Base-by-base conservation (phyloP, 768 basidiomycete genomes). In the Aureoboletus auriporus region DNA sequence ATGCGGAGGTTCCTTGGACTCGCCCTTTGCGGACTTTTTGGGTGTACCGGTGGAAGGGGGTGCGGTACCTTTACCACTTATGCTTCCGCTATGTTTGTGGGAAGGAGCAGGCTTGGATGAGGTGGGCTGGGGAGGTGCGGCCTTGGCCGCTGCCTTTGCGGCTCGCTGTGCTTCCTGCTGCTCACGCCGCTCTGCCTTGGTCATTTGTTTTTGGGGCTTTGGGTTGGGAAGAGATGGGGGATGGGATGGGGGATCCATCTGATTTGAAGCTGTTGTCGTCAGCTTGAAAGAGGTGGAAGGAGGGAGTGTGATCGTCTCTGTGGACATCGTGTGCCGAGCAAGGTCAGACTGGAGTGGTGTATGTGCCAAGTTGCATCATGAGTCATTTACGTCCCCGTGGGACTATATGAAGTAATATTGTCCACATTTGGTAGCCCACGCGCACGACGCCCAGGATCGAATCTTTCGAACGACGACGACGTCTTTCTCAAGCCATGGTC, bases 91-190 rank as follows among this genome's bases (percentile, higher is more conserved):
- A 11, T 47, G 54, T 38, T 56, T 53, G 46, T 64, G 71, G 42
- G 69, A 57, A 49, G 70, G 54, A 26, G 65, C 51, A 2, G 63
- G 54, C 35, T 60, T 64, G 3, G 68, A 59, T 31, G 51, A 39
- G 30, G 56, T 12, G 34, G 60, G 52, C 28, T 56, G 54, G 2
- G 16, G 47, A 36, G 59, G 49, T 46, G 65, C 41, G 47, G 69
- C 58, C 74, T 83, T 61, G 63, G 72, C 51, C 13, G 70, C 71
- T 2, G 72, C 74, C 67, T 91, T 91, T n/a, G 85, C 85, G 9
- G 88, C 89, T 44, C 88, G 76, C 60, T 92, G 87, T 54, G 73
- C 75, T 63, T 89, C 88, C 64, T 91, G 89, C 13, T 86, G 74
- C 59, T 87, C 89, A 56, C 86, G 73, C 27, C 89, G 77, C 61